phyloP scores from a whole-genome alignment of 1,284 basidiomycete genomes.

The Xerocomus cyaneibrunnescens region DNA sequence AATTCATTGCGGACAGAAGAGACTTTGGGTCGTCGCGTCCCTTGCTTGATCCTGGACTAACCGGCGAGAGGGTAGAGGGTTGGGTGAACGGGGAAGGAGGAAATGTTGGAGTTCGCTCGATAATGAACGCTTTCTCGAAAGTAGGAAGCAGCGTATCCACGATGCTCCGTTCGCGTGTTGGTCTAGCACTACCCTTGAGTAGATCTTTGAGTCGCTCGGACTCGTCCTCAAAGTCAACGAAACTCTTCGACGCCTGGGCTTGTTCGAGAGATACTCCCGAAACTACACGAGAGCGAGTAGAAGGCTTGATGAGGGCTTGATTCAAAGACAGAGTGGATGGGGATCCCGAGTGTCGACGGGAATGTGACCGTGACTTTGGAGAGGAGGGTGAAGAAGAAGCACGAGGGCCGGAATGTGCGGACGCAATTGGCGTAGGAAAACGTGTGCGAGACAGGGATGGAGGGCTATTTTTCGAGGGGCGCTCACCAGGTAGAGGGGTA shows the following conservation, averaged over 20 bases:
- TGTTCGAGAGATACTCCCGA: conserved; percentile 66
- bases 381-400: conserved; percentile 41
- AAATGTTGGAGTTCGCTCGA: conserved; percentile 25
- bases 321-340: conserved; percentile 38
- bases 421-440: conserved; percentile 10
- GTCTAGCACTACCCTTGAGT: conserved; percentile 54
- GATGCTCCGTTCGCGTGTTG: conserved; percentile 30
- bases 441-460: conserved; percentile 17
- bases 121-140: conserved; percentile 27
- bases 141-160: conserved; percentile 34
- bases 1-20: conserved; percentile 45
- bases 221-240: conserved; percentile 77
- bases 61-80: conserved; percentile 13
- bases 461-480: conserved; percentile 2
- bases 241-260: conserved; percentile 55
- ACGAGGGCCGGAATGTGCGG: conserved; percentile 21
- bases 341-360: conserved; percentile 31
- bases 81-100: conserved; percentile 31
- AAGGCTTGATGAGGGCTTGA: conserved; percentile 26
- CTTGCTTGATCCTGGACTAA: conserved; percentile 25
- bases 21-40: conserved; percentile 40
- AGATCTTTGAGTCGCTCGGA: conserved; percentile 69
- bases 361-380: conserved; percentile 26
- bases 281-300: conserved; percentile 51
- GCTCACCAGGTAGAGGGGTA: conserved; percentile 21